Base-by-base conservation (phyloP, 345 rosid genomes). In the Capsella bursapastoris region DNA sequence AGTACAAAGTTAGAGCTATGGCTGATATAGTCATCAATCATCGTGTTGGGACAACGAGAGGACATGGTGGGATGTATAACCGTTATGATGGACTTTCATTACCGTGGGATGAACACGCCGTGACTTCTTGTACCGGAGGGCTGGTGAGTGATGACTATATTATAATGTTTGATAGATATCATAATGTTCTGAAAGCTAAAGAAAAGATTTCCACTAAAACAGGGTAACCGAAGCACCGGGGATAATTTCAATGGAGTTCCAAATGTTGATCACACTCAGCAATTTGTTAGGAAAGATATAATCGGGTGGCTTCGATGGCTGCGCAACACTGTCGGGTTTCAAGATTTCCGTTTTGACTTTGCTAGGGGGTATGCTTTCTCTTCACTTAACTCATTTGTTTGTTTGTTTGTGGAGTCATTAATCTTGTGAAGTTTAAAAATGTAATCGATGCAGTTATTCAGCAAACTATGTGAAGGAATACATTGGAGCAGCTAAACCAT, bases 21-120 rank as follows among this genome's bases (percentile, higher is more conserved):
- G 96, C 98, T 50, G 98, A 91, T 80, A 88, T 88, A 35, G 97
- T 93, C 72, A 88, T 93, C 82, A 93, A 91, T 77, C 98, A 93
- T 79, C 97, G 98, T 43, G 66, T 93, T 68, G 98, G 97, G 44
- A 93, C 98, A 4, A 81, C 88, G 3, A 78, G 55, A 82, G 98
- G 98, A 29, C 91, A 88, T 61, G 90, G 96, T 27, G 96, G 96
- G 64, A 88, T 69, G 85, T 88, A 91, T 57, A 91, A 93, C 68
- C 97, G 94, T 27, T 91, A 87, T 64, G 97, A 93, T 79, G 97
- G 98, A n/a, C 83, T 78, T 72, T 92, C 94, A 44, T 66, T 89
- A 53, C 58, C 91, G 51, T 93, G 97, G 98, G 78, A 82, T 82
- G 98, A 93, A 67, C 90, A 64, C 45, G 97, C 97, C 22, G 96